These are phyloP conservation scores for Davidsoniella australis DNA, from an alignment of 2,329 filamentous ascomycete species.

Conservation along the genomic window DNA sequence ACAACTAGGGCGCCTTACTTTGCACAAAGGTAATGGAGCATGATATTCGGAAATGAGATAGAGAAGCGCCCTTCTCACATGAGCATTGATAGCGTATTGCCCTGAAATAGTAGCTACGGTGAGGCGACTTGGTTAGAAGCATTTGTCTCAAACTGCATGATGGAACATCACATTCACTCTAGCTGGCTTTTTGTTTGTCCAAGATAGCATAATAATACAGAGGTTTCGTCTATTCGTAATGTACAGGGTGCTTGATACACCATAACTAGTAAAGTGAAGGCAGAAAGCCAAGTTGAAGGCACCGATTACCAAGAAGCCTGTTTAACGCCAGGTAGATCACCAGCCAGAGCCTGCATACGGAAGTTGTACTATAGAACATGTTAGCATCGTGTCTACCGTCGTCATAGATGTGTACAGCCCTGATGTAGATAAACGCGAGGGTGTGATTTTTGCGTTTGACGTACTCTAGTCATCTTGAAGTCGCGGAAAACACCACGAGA, in stretches of 20 bases:
- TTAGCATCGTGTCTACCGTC: background rate
- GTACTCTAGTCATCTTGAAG: constrained; percentile 80
- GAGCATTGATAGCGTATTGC: too few relatives aligned
- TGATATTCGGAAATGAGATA: too few relatives aligned
- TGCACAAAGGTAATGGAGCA: too few relatives aligned
- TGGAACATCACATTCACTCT: too few relatives aligned
- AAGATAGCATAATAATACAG: background rate
- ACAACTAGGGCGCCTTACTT: background rate
- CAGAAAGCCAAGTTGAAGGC: background rate
- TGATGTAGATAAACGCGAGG: background rate
- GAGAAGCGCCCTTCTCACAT: too few relatives aligned
- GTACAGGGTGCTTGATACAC: constrained; percentile 4
- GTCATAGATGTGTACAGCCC: background rate
- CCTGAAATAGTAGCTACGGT: too few relatives aligned
- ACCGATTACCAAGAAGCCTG: constrained; percentile 82
- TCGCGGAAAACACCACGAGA: constrained; percentile 79
- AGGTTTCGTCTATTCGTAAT: constrained; percentile 10
- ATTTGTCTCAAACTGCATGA: too few relatives aligned
- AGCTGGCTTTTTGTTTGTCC: too few relatives aligned
- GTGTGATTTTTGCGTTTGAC: constrained; percentile 20
- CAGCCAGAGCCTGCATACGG: constrained; percentile 70
- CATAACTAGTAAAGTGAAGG: background rate
- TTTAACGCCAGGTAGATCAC: constrained; percentile 77
- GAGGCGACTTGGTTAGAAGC: too few relatives aligned
- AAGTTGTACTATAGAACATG: constrained; percentile 59